A percentile compares a stretch with the other conserved stretches of the same genome.
Evolutionary conservation across 2,329 filamentous ascomycete genomes (phyloP).

Genomic region (Curvularia verruculosa): DNA sequence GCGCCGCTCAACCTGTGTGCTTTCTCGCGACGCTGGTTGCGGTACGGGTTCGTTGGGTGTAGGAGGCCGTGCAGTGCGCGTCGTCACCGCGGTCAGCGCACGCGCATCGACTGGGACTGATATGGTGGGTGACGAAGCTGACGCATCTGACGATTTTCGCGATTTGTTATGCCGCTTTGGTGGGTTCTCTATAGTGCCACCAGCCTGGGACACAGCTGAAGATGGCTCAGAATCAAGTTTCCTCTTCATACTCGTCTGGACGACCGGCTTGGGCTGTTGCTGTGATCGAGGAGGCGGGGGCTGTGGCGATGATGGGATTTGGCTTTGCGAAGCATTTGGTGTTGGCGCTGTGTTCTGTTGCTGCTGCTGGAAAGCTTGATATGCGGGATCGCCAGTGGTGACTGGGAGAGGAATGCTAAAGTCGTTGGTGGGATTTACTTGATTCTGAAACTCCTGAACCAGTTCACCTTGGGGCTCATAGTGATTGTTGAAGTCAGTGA

Average conservation of each 20-base stretch:
- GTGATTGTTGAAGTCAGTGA: constrained; percentile 41
- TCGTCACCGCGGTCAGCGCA: constrained; percentile 28
- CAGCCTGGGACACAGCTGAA: constrained; percentile 33
- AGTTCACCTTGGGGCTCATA: constrained; percentile 57
- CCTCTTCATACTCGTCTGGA: constrained; percentile 46
- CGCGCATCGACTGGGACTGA: constrained; percentile 24
- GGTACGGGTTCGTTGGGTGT: constrained; percentile 23
- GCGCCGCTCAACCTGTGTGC: constrained; percentile 25
- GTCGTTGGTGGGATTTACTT: constrained; percentile 39
- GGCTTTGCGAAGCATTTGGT: constrained; percentile 24
- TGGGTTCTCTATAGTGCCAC: constrained; percentile 27
- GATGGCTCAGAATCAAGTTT: constrained; percentile 44
- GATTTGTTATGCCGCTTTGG: constrained; percentile 45
- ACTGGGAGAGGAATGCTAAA: constrained; percentile 48
- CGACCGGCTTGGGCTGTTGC: constrained; percentile 25
- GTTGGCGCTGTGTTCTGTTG: constrained; percentile 18
- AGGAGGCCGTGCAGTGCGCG: constrained; percentile 22
- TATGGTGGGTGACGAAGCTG: constrained; percentile 31
- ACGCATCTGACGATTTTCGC: constrained; percentile 41
- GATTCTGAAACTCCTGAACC: constrained; percentile 45
- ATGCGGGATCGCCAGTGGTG: constrained; percentile 19
- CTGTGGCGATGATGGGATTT: constrained; percentile 33
- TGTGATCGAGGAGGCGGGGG: constrained; percentile 11
- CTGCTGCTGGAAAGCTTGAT: constrained; percentile 29
- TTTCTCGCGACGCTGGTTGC: constrained; percentile 18